Percentiles rank a stretch among this genome's conserved stretches.
Conservation (phyloP, 495 filamentous ascomycete species). For the Penicillium antarcticum region DNA sequence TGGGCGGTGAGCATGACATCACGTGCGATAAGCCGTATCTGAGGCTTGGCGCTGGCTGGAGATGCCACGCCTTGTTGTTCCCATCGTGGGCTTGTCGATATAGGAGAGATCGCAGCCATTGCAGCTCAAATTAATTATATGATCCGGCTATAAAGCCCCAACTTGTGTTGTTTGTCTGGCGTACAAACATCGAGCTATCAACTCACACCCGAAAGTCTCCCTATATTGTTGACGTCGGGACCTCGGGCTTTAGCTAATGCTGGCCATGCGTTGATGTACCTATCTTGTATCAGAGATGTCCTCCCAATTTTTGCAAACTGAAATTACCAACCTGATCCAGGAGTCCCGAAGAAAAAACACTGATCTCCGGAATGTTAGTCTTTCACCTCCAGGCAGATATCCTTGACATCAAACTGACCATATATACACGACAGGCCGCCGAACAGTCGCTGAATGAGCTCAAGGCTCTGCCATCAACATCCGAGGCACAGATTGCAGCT, state of each 20-base stretch:
- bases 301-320: constrained; percentile 81
- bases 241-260: constrained; percentile 15
- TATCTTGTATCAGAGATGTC: constrained; percentile 63
- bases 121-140: not conserved
- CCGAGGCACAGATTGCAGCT: constrained; percentile 78
- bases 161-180: not conserved
- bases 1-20: constrained; percentile 11
- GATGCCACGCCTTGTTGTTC: constrained; percentile 22
- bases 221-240: constrained; percentile 15
- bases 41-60: constrained; percentile 32
- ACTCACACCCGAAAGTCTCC: constrained; percentile 3
- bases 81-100: not conserved
- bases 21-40: constrained; percentile 35
- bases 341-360: constrained; percentile 92
- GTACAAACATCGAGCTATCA: not conserved
- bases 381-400: constrained; percentile 1
- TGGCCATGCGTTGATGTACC: constrained; percentile 36
- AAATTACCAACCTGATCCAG: constrained; percentile 89
- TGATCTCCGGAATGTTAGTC: constrained; percentile 76
- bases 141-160: not conserved
- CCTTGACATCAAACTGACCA: constrained; percentile 16
- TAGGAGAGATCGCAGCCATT: not conserved
- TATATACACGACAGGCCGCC: constrained; percentile 60
- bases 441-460: constrained; percentile 92
- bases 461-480: constrained; percentile 70